Evolutionary conservation across 2,329 filamentous ascomycete species (phyloP).

Genomic region (Magnaporthiopsis incrustans): DNA sequence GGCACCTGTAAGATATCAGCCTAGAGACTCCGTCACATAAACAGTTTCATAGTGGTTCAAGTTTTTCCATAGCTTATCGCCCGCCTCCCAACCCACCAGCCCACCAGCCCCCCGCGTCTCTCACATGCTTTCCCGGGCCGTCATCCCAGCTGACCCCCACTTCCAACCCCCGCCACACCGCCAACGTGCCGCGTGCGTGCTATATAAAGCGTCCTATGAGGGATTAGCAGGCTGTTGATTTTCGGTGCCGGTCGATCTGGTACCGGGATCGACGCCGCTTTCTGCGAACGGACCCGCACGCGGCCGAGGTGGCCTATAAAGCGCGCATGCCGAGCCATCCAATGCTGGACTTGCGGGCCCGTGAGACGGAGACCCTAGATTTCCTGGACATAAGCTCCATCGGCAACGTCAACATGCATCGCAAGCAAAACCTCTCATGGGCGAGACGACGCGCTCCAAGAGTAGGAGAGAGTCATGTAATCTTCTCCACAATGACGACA

Average conservation of each 20-base stretch:
- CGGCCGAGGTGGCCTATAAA: not conserved
- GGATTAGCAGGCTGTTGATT: not conserved
- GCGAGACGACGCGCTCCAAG: not conserved
- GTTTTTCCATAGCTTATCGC: not conserved
- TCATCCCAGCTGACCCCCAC: not conserved
- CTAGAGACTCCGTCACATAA: not conserved
- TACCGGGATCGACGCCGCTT: not conserved
- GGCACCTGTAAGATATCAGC: not conserved
- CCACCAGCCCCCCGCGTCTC: not conserved
- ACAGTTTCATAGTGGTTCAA: not conserved
- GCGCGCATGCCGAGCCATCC: not conserved
- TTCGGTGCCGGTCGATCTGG: not conserved
- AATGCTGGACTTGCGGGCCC: not conserved
- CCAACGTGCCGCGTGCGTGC: not conserved
- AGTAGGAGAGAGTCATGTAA: not conserved
- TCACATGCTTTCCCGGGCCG: not conserved
- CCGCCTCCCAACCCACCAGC: too few species aligned
- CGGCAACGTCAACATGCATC: not conserved
- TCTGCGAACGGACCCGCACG: not conserved
- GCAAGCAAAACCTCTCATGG: not conserved
- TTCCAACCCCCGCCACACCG: not conserved
- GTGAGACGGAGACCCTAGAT: not conserved
- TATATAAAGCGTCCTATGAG: not conserved
- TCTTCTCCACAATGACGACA: conserved; percentile 13
- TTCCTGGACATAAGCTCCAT: not conserved